Evolutionary conservation across 257 asterid genomes (phyloP).

Genomic region (Solanum pinnatisectum): DNA sequence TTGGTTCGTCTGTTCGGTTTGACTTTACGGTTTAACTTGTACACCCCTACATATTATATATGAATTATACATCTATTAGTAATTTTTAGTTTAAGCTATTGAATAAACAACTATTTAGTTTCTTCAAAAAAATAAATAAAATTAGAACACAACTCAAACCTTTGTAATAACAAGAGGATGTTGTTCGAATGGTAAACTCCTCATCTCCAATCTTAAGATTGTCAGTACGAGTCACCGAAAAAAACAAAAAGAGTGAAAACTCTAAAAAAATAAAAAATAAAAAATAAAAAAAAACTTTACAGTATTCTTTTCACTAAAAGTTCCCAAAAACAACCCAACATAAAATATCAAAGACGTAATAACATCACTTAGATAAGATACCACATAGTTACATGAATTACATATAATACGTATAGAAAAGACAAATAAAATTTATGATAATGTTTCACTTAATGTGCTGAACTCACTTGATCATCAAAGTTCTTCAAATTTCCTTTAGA

Average conservation of each 20-base stretch:
- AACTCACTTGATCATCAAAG: constrained; percentile 49
- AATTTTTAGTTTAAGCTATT: neutral
- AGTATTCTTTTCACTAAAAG: neutral
- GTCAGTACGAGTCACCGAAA: neutral
- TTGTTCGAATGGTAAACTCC: neutral
- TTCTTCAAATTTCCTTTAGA: constrained; percentile 44
- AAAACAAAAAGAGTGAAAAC: neutral
- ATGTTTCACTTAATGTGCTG: neutral
- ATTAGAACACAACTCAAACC: neutral
- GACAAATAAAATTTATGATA: neutral
- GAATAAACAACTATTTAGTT: too few species aligned
- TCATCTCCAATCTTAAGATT: neutral
- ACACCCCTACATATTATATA: too few species aligned
- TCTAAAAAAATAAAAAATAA: too few species aligned
- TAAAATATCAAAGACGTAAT: too few species aligned
- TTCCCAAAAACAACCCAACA: too few species aligned
- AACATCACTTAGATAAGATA: neutral
- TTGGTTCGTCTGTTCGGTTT: too few species aligned
- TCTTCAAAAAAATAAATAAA: too few species aligned
- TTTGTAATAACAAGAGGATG: neutral
- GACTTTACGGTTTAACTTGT: too few species aligned
- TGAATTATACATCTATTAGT: neutral
- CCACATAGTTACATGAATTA: neutral
- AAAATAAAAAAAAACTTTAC: too few species aligned
- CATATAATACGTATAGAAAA: neutral